phyloP scores from a whole-genome alignment of 2,329 filamentous ascomycete genomes.

The Neophaeococcomyces mojaviensis region DNA sequence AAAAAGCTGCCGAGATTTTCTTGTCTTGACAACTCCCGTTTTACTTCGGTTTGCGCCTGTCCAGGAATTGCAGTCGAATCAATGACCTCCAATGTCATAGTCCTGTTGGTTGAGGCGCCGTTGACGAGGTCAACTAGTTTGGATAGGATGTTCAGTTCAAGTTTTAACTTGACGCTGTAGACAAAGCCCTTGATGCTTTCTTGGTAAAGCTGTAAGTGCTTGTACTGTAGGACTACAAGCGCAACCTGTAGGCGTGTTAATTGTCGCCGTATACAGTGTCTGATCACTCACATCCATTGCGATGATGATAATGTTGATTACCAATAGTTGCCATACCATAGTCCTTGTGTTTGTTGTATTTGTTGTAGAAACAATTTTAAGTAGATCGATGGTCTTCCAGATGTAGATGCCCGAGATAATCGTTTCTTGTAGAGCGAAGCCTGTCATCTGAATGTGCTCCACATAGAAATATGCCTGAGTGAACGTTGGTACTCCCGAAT shows the following conservation, averaged over 20 bases:
- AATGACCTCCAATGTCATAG: slow-evolving; percentile 9
- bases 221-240: slow-evolving; percentile 36
- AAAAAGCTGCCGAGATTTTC: neutral
- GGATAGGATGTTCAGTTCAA: slow-evolving; percentile 42
- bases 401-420: slow-evolving; percentile 49
- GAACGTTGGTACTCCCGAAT: slow-evolving; percentile 16
- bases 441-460: slow-evolving; percentile 49
- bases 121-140: slow-evolving; percentile 29
- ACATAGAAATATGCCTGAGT: slow-evolving; percentile 34
- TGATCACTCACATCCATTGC: slow-evolving; percentile 30
- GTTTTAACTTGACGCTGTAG: slow-evolving; percentile 42
- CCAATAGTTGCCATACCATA: slow-evolving; percentile 42
- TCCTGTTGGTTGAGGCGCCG: neutral
- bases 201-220: slow-evolving; percentile 37
- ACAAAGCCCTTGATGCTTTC: slow-evolving; percentile 39
- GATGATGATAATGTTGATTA: slow-evolving; percentile 42
- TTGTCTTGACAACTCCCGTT: slow-evolving; percentile 5
- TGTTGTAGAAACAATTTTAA: slow-evolving; percentile 35
- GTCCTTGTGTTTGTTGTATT: slow-evolving; percentile 34
- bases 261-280: neutral
- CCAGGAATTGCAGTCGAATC: slow-evolving; percentile 6
- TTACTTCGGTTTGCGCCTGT: neutral
- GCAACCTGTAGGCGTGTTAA: slow-evolving; percentile 14
- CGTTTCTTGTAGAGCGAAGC: slow-evolving; percentile 49
- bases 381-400: slow-evolving; percentile 44